Evolutionary conservation across 1,284 basidiomycete species (phyloP).

Genomic region (Moesziomyces sp.): DNA sequence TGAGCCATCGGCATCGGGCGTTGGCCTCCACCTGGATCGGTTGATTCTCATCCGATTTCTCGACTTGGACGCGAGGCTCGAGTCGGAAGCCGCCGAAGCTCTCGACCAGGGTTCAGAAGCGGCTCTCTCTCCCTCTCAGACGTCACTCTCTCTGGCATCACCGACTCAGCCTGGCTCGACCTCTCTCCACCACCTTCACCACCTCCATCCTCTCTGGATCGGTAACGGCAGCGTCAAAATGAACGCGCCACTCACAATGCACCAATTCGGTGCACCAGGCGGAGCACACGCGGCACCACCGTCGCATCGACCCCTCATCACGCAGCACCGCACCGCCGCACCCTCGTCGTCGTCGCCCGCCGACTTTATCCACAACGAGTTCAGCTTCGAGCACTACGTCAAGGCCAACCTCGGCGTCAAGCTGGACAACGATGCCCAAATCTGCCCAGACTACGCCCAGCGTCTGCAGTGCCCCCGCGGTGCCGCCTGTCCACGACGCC

Average conservation of each 20-base stretch:
- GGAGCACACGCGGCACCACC: constrained; percentile 4
- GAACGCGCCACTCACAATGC: constrained; percentile 35
- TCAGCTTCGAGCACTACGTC: constrained; percentile 82
- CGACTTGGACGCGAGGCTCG: too few species aligned
- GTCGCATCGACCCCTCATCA: constrained; percentile 38
- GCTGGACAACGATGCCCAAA: constrained; percentile 83
- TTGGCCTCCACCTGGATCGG: too few species aligned
- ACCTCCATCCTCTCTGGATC: background rate
- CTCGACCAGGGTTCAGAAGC: too few species aligned
- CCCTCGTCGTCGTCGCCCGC: constrained; percentile 28
- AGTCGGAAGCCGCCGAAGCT: too few species aligned
- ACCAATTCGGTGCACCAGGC: constrained; percentile 13
- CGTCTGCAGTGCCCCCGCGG: constrained; percentile 47
- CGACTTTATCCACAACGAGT: constrained; percentile 92
- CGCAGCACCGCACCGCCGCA: constrained; percentile 20
- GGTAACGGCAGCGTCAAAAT: background rate
- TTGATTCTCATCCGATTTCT: too few species aligned
- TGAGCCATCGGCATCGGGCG: too few species aligned
- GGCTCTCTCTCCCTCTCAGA: too few species aligned
- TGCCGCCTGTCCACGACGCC: constrained; percentile 48
- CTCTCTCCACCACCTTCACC: background rate
- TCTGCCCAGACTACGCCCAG: constrained; percentile 53
- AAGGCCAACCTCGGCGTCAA: constrained; percentile 87
- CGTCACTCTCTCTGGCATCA: too few species aligned
- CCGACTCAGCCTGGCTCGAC: background rate